Conservation (phyloP, 2,329 filamentous ascomycete species). For the Cladosporium sp. region DNA sequence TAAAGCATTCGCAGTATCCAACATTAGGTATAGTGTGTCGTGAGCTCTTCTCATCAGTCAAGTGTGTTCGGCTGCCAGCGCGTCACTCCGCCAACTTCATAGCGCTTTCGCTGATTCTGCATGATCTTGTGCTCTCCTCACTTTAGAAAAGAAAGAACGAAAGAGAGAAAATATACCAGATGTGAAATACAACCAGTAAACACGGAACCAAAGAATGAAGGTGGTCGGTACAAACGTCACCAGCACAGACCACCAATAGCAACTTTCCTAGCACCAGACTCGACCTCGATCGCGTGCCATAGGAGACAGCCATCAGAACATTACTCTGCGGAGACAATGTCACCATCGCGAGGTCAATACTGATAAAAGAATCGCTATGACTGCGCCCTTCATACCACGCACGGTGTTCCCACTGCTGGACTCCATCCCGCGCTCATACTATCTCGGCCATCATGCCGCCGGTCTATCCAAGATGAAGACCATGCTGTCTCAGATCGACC, state of each 20-base stretch:
- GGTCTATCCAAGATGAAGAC: slow-evolving; percentile 81
- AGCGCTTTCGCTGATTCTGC: background rate
- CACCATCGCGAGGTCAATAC: slow-evolving; percentile 11
- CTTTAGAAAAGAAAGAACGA: background rate
- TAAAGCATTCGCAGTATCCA: background rate
- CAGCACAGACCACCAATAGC: slow-evolving; percentile 7
- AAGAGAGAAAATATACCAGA: background rate
- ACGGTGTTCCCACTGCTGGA: slow-evolving; percentile 69
- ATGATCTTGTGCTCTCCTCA: background rate
- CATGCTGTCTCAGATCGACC: slow-evolving; percentile 75
- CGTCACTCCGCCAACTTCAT: background rate
- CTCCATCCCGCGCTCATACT: slow-evolving; percentile 86
- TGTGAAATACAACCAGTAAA: background rate
- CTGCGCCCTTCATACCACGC: slow-evolving; percentile 70
- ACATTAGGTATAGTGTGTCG: background rate
- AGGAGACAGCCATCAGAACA: background rate
- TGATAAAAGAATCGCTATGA: slow-evolving; percentile 27
- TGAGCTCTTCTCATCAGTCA: background rate
- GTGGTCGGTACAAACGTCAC: slow-evolving; percentile 13
- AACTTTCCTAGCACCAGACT: background rate
- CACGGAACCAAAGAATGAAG: slow-evolving; percentile 11
- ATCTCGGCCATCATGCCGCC: slow-evolving; percentile 85
- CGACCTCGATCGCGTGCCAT: background rate
- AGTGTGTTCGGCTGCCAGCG: background rate
- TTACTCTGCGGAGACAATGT: background rate